Evolutionary conservation across 2,329 filamentous ascomycete genomes (phyloP), one percentile per base, ranked within the genome.

Genomic region (Hypoxylon sp.): DNA sequence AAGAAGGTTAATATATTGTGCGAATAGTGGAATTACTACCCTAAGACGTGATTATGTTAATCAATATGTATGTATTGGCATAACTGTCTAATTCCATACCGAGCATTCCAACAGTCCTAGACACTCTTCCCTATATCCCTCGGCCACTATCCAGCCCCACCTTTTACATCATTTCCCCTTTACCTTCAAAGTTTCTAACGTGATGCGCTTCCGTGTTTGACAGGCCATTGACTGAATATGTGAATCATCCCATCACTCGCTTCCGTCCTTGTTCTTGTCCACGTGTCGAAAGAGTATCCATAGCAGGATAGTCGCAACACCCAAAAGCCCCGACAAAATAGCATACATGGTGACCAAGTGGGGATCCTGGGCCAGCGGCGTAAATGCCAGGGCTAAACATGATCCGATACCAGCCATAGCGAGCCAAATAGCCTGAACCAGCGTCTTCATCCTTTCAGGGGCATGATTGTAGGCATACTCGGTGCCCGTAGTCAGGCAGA

Each of bases 401-500:
- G 63, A 60, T 3, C 67, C 63, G 19, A 70, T 26, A 1, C 58
- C 63, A 3, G 53, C 63, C 54, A 58, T 64, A 5, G 51, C 44
- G 3, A 56, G 54, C 58, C 59, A 60, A n/a, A 77, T 57, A 17
- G 78, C 76, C 56, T 79, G 77, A 1, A 80, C 74, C 5, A 80
- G 42, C 4, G 73, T 75, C 56, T 70, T 71, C 81, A 84, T 84
- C 11, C 78, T 75, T 33, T 78, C 78, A 0, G 83, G 83, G 0
- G 83, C 80, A 31, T 83, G 74, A 42, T 76, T 77, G 70, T 84
- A 84, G 0, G 80, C 79, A 57, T 81, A 84, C 66, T 84, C 83
- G 39, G 79, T 78, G 1, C 76, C 79, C 0, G 83, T 83, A 13
- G 81, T 79, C 52, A 80, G 76, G 0, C 79, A 78, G 19, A 85